Percentiles rank a stretch among this genome's conserved stretches.
These are phyloP conservation scores for Emericellopsis terricola DNA, from an alignment of 495 filamentous ascomycete genomes.

Conservation along the genomic window DNA sequence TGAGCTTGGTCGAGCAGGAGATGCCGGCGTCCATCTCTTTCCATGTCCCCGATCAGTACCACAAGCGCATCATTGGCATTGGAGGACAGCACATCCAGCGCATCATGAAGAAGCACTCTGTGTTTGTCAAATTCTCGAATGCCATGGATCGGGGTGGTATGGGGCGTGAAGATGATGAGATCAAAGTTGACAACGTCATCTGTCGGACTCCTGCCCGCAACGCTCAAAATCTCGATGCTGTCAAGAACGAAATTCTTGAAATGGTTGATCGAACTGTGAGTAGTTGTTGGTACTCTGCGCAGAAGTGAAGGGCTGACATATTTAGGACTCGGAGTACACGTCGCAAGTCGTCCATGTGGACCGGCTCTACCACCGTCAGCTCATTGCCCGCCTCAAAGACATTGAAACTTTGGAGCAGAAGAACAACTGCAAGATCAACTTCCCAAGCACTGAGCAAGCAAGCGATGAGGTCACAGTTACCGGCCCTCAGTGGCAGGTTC, in stretches of 20 bases:
- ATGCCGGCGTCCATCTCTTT: conserved; percentile 99
- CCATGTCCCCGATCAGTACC: conserved; percentile 98
- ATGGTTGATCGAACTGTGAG: conserved; percentile 91
- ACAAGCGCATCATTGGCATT: conserved; percentile 98
- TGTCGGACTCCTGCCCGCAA: conserved; percentile 95
- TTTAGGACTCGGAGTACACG: conserved; percentile 82
- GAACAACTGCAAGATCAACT: conserved; percentile 96
- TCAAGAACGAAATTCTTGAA: conserved; percentile 98
- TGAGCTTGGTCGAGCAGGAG: conserved; percentile 90
- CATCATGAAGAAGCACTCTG: conserved; percentile 99
- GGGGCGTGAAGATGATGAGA: conserved; percentile 89
- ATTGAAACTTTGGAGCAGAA: conserved; percentile 94
- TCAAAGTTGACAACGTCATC: conserved; percentile 97
- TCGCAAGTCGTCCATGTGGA: conserved; percentile 84
- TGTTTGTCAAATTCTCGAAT: conserved; percentile 99
- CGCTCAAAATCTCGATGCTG: conserved; percentile 85
- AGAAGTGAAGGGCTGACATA: conserved; percentile 3
- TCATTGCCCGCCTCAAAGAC: conserved; percentile 68
- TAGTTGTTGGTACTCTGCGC: conserved; percentile 7
- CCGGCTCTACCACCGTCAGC: conserved; percentile 83
- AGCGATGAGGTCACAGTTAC: conserved; percentile 92
- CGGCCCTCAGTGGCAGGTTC: conserved; percentile 93
- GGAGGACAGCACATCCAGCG: conserved; percentile 97
- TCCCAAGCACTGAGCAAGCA: conserved; percentile 91
- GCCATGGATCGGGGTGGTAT: conserved; percentile 92